Evolutionary conservation across 306 rosid genomes (phyloP).

Genomic region (Cajanus cajan): DNA sequence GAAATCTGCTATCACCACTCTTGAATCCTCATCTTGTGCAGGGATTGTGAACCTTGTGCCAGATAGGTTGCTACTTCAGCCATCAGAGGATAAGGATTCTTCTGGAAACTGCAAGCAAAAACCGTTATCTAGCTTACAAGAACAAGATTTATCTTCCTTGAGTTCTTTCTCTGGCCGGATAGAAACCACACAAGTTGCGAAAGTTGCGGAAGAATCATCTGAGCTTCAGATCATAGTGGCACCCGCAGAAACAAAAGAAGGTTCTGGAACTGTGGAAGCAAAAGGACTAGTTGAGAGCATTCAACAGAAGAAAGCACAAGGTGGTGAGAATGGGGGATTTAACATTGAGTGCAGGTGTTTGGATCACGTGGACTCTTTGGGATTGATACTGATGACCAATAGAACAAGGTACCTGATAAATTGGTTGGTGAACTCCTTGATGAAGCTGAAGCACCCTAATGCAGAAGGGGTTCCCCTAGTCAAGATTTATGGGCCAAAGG

Average conservation of each 20-base stretch:
- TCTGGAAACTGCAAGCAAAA: conserved; percentile 51
- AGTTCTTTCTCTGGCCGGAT: conserved; percentile 76
- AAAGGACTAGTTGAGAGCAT: conserved; percentile 30
- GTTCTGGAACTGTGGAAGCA: conserved; percentile 36
- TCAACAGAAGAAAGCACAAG: conserved; percentile 24
- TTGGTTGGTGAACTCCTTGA: conserved; percentile 83
- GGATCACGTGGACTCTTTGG: conserved; percentile 85
- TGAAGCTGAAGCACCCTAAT: conserved; percentile 83
- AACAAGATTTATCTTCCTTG: conserved; percentile 44
- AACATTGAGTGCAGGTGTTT: conserved; percentile 66
- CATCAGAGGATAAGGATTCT: conserved; percentile 55
- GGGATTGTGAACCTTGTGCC: conserved; percentile 85
- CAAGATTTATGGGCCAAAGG: conserved; percentile 84
- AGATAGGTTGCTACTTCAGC: conserved; percentile 43
- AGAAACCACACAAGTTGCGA: conserved; percentile 25
- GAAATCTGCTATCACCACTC: conserved; percentile 61
- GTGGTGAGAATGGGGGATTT: conserved; percentile 33
- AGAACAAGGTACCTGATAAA: conserved; percentile 84
- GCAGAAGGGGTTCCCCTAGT: conserved; percentile 64
- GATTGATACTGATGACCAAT: conserved; percentile 52
- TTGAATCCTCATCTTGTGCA: conserved; percentile 57
- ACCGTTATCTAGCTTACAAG: conserved; percentile 40
- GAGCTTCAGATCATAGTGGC: conserved; percentile 27
- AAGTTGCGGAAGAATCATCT: conserved; percentile 31
- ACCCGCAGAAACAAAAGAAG: conserved; percentile 34